A percentile compares a stretch with the other conserved stretches of the same genome.
Conservation (phyloP, 352 stramenopile species). For the Ophiocytium majus region DNA sequence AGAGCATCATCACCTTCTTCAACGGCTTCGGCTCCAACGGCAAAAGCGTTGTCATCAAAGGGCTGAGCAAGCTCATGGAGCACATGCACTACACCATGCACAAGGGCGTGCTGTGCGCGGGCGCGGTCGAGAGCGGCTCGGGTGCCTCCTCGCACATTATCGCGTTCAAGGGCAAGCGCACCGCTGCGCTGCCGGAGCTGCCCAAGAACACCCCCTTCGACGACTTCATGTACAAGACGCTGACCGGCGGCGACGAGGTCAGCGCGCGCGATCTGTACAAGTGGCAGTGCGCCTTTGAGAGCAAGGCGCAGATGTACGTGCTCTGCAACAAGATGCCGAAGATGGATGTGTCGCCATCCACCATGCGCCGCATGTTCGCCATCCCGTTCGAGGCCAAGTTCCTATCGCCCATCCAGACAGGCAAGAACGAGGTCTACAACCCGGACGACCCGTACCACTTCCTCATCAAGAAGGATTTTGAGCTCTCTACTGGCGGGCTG, state of each 20-base stretch:
- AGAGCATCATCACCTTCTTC: not conserved
- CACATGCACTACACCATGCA: not conserved
- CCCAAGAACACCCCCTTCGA: not conserved
- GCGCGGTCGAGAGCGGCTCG: not conserved
- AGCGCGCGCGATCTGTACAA: not conserved
- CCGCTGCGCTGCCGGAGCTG: not conserved
- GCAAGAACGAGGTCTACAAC: not conserved
- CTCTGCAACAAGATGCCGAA: not conserved
- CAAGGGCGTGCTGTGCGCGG: not conserved
- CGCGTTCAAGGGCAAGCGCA: not conserved
- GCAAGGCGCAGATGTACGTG: not conserved
- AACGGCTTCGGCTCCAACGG: not conserved
- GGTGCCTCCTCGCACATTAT: not conserved
- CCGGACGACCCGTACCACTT: not conserved
- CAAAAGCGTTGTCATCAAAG: not conserved
- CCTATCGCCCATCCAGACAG: not conserved
- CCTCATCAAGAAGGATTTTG: not conserved
- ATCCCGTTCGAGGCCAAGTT: not conserved
- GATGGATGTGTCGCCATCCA: not conserved
- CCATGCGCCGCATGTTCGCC: not conserved
- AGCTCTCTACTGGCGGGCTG: not conserved
- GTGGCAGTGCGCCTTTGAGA: not conserved
- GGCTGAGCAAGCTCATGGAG: not conserved
- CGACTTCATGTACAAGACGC: not conserved
- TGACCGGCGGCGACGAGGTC: not conserved